phyloP scores from a whole-genome alignment of 129 eudicot species.

The Centaurea solstitialis region DNA sequence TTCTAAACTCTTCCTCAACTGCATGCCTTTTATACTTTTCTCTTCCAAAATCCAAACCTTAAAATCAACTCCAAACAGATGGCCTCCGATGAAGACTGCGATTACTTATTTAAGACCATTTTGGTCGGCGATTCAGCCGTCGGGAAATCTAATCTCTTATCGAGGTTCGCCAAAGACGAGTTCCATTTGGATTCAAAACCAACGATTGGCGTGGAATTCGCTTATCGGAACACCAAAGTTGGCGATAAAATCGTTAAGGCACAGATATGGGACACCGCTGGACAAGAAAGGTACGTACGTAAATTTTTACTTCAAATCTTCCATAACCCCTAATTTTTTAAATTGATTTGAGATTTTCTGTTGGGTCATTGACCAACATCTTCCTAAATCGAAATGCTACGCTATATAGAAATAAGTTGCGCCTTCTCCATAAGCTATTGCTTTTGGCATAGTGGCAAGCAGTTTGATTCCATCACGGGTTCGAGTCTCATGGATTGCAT shows the following conservation, averaged over 20 bases:
- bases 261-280: conserved; percentile 92
- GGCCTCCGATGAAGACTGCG: conserved; percentile 70
- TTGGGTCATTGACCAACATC: too few species aligned
- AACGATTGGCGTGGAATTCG: conserved; percentile 83
- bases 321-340: neutral
- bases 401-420: too few species aligned
- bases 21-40: conserved; percentile 22
- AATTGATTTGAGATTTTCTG: neutral
- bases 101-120: conserved; percentile 74
- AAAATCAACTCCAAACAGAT: conserved; percentile 8
- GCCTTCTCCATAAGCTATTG: too few species aligned
- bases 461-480: too few species aligned
- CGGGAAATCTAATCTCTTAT: conserved; percentile 72
- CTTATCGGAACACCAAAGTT: conserved; percentile 63
- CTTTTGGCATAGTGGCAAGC: too few species aligned
- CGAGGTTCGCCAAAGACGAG: conserved; percentile 70
- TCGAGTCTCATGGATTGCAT: too few species aligned
- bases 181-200: conserved; percentile 78
- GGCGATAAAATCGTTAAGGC: conserved; percentile 78
- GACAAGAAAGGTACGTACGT: conserved; percentile 86
- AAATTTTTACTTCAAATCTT: neutral
- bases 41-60: neutral
- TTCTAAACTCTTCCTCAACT: neutral
- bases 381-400: too few species aligned
- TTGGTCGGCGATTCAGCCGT: conserved; percentile 79